Evolutionary conservation across 352 stramenopile genomes (phyloP).

Genomic region (Globisporangium uncinulatum): DNA sequence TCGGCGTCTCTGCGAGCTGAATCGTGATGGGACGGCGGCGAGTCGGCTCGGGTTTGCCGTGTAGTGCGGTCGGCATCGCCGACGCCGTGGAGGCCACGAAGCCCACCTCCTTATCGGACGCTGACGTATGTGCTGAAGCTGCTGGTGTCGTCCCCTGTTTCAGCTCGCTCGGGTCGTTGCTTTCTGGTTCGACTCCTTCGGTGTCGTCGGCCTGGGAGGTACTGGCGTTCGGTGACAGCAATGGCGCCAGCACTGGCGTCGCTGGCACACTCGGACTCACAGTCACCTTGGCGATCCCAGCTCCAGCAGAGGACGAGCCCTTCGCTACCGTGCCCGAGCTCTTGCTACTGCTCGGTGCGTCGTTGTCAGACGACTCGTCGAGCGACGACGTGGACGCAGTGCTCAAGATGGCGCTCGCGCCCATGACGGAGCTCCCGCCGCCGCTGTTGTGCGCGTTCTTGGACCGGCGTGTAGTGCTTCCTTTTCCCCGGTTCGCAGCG

Average conservation of each 20-base stretch:
- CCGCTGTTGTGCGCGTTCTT: slow-evolving; percentile 16
- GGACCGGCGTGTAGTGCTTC: slow-evolving; percentile 19
- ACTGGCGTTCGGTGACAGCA: not conserved
- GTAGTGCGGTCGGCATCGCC: not conserved
- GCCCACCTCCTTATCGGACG: not conserved
- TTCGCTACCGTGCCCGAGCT: not conserved
- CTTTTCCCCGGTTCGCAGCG: slow-evolving; percentile 16
- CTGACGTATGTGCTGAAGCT: not conserved
- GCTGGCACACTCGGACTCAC: not conserved
- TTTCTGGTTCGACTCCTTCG: slow-evolving; percentile 4
- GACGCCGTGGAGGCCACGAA: not conserved
- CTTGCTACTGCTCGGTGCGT: slow-evolving; percentile 10
- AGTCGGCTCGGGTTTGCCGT: not conserved
- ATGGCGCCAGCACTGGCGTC: not conserved
- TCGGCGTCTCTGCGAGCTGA: slow-evolving; percentile 49
- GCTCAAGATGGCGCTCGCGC: slow-evolving; percentile 48
- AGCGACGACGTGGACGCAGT: slow-evolving; percentile 48
- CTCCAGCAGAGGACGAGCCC: not conserved
- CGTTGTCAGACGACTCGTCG: slow-evolving; percentile 44
- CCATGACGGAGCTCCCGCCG: slow-evolving; percentile 24
- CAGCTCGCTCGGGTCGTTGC: not conserved
- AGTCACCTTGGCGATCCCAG: not conserved
- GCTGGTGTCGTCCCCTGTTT: not conserved
- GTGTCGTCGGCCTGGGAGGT: slow-evolving; percentile 17
- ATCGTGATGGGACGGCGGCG: slow-evolving; percentile 40